A percentile compares a stretch with the other conserved stretches of the same genome.
Conservation (phyloP, 106 monocot species). For the Platanthera zijinensis region DNA sequence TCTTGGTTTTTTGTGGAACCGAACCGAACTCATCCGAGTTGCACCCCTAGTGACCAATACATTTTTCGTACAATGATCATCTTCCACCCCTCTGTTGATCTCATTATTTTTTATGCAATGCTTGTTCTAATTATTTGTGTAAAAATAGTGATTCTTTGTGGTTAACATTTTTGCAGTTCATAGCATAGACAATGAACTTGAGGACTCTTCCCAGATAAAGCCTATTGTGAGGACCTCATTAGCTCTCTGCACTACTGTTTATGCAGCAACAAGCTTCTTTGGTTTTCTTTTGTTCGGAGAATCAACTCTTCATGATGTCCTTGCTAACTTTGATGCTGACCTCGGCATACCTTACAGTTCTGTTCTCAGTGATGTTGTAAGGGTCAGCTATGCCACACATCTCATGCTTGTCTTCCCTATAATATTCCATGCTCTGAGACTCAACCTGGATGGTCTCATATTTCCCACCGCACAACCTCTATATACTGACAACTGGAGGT, state of each 20-base stretch:
- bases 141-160: not conserved
- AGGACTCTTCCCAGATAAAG: slow-evolving; percentile 59
- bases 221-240: slow-evolving; percentile 70
- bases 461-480: slow-evolving; percentile 54
- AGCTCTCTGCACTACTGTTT: slow-evolving; percentile 62
- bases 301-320: slow-evolving; percentile 76
- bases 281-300: slow-evolving; percentile 84
- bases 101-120: not conserved
- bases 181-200: slow-evolving; percentile 73
- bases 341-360: slow-evolving; percentile 77
- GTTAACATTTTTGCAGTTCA: slow-evolving; percentile 50
- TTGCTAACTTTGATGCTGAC: slow-evolving; percentile 75
- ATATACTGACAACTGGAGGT: slow-evolving; percentile 51
- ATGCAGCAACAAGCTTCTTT: slow-evolving; percentile 79
- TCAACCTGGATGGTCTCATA: slow-evolving; percentile 81
- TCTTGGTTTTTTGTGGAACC: too few relatives aligned
- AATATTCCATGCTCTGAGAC: slow-evolving; percentile 60
- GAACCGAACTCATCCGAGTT: too few relatives aligned
- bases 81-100: too few relatives aligned
- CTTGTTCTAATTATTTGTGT: not conserved
- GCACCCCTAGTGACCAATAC: too few relatives aligned
- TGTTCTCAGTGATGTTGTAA: slow-evolving; percentile 55
- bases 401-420: slow-evolving; percentile 96
- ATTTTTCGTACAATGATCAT: too few relatives aligned
- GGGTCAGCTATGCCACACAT: slow-evolving; percentile 81